phyloP scores from a whole-genome alignment of 495 filamentous ascomycete species.

The Tirmania nivea region DNA sequence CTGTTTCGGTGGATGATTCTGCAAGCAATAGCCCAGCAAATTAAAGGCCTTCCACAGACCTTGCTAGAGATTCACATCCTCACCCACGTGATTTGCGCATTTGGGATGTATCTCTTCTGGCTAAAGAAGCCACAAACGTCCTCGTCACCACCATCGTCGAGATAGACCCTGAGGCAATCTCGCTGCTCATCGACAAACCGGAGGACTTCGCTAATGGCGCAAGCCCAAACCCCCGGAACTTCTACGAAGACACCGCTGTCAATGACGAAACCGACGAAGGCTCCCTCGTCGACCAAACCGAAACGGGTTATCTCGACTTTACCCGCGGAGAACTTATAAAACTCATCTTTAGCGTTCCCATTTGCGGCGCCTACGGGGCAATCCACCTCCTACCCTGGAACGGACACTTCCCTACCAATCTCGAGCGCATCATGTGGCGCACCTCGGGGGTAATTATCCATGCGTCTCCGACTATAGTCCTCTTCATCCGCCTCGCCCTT shows the following conservation, averaged over 20 bases:
- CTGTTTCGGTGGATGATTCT: not conserved
- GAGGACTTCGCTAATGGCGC: not conserved
- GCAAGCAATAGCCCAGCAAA: constrained; percentile 2
- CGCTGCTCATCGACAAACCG: not conserved
- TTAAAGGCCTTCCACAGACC: constrained; percentile 4
- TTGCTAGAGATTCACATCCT: constrained; percentile 11
- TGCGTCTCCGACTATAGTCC: not conserved
- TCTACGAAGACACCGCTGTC: no score
- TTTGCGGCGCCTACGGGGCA: not conserved
- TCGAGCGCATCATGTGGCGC: not conserved
- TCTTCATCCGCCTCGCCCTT: not conserved
- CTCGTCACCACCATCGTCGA: not conserved
- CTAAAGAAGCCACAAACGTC: constrained; percentile 4
- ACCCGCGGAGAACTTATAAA: not conserved
- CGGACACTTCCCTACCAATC: not conserved
- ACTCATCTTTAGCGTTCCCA: not conserved
- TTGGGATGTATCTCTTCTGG: constrained; percentile 8
- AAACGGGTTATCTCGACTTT: not conserved
- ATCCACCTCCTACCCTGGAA: not conserved
- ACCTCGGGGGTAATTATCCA: not conserved
- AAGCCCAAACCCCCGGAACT: not conserved
- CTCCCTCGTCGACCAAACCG: not conserved
- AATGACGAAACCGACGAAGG: no score
- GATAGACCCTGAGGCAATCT: not conserved
- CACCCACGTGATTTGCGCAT: constrained; percentile 10